phyloP scores from a whole-genome alignment of 139 green algal genomes.

The Chlamydomonas sphaeroides region DNA sequence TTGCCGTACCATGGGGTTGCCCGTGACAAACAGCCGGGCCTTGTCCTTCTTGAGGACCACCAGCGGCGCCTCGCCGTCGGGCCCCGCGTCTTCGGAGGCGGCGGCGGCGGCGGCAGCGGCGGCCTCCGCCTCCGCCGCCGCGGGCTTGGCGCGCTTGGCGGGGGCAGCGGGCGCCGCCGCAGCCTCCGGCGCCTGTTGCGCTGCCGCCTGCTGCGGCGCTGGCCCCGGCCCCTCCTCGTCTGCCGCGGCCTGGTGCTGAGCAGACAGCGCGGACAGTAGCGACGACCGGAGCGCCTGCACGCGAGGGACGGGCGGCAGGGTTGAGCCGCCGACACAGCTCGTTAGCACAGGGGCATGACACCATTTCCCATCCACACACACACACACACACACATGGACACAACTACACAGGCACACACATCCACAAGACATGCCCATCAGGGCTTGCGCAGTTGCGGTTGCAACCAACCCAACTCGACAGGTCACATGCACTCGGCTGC shows the following conservation, averaged over 20 bases:
- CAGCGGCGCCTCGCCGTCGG: background rate
- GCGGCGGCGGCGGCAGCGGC: background rate
- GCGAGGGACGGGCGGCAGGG: too few relatives aligned
- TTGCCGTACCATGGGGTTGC: constrained; percentile 66
- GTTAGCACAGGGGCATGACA: too few relatives aligned
- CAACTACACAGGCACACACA: too few relatives aligned
- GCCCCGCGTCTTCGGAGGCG: background rate
- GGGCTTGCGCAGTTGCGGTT: too few relatives aligned
- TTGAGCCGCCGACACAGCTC: too few relatives aligned
- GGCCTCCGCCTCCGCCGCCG: background rate
- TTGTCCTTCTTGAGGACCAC: constrained; percentile 79
- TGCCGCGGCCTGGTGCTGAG: constrained; percentile 18
- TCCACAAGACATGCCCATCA: too few relatives aligned
- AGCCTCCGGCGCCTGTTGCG: background rate
- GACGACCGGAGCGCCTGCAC: constrained; percentile 2
- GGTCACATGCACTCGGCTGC: too few relatives aligned
- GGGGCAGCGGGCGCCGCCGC: background rate
- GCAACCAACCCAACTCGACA: too few relatives aligned
- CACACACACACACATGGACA: too few relatives aligned
- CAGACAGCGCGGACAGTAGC: background rate
- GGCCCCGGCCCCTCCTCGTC: background rate
- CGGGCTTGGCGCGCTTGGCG: background rate
- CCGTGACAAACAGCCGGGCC: constrained; percentile 65
- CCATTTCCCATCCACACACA: too few relatives aligned
- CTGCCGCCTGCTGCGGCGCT: background rate